phyloP scores from a whole-genome alignment of 371 early-diverging fungal genomes.

The Amoeboaphelidium protococcarum region DNA sequence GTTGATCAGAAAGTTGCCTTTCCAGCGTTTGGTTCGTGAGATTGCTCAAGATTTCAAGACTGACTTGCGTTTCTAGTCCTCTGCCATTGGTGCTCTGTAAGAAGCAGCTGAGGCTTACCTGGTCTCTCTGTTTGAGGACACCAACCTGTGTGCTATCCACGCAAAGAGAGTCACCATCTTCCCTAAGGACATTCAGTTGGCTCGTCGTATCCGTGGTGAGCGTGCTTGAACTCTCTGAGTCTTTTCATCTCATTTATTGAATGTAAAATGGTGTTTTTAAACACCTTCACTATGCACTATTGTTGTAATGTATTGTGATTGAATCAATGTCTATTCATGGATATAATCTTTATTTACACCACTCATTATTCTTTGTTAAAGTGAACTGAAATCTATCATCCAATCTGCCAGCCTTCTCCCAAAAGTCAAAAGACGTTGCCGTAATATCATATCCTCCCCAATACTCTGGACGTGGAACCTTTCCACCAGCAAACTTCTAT shows the following conservation, averaged over 20 bases:
- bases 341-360: no score
- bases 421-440: no score
- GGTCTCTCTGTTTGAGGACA: constrained; percentile 16
- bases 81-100: constrained; percentile 17
- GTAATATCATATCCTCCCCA: no score
- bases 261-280: background rate
- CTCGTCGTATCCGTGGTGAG: constrained; percentile 52
- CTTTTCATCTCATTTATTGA: background rate
- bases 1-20: constrained; percentile 91
- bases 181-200: constrained; percentile 72
- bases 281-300: no score
- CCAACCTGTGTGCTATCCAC: constrained; percentile 16
- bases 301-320: no score
- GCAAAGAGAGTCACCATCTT: constrained; percentile 26
- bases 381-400: no score
- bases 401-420: no score
- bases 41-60: constrained; percentile 12
- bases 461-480: no score
- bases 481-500: no score
- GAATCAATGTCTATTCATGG: no score
- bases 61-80: constrained; percentile 15
- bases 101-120: constrained; percentile 18
- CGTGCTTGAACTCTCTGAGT: background rate
- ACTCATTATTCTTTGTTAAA: no score
- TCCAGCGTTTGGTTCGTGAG: constrained; percentile 30